These are phyloP conservation scores for Alternaria gansuensis DNA, from an alignment of 2,329 filamentous ascomycete genomes.

Conservation along the genomic window DNA sequence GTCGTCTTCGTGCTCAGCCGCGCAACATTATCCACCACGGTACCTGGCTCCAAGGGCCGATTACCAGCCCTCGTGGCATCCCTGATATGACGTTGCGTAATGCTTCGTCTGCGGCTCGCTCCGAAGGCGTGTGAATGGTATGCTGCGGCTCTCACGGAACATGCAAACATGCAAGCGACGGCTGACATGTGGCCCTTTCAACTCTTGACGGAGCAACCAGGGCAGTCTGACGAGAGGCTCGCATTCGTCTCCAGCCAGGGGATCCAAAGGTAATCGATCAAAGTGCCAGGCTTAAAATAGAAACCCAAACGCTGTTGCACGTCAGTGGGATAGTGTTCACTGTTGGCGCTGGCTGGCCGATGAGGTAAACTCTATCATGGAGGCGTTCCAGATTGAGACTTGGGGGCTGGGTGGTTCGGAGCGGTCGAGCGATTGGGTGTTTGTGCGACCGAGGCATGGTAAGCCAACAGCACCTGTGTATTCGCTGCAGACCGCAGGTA, in stretches of 20 bases:
- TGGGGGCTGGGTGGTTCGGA: conserved; percentile 4
- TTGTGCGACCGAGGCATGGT: background rate
- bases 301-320: background rate
- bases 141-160: conserved; percentile 18
- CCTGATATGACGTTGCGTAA: conserved; percentile 6
- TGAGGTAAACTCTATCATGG: conserved; percentile 8
- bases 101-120: conserved; percentile 12
- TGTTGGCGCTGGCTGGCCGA: conserved; percentile 11
- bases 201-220: background rate
- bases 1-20: background rate
- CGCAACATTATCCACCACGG: background rate
- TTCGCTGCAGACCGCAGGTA: background rate
- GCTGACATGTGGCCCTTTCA: conserved; percentile 9
- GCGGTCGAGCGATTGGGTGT: conserved; percentile 1
- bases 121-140: conserved; percentile 11
- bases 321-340: conserved; percentile 5
- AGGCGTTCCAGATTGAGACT: conserved; percentile 7
- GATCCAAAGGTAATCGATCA: background rate
- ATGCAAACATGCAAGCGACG: conserved; percentile 7
- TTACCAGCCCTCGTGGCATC: conserved; percentile 10
- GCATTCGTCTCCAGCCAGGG: conserved; percentile 7
- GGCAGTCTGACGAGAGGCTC: background rate
- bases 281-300: conserved; percentile 18
- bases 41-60: conserved; percentile 8
- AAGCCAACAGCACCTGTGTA: conserved; percentile 2